phyloP scores from a whole-genome alignment of 192 early-diverging fungal genomes.

The Backusella tarrabulga region DNA sequence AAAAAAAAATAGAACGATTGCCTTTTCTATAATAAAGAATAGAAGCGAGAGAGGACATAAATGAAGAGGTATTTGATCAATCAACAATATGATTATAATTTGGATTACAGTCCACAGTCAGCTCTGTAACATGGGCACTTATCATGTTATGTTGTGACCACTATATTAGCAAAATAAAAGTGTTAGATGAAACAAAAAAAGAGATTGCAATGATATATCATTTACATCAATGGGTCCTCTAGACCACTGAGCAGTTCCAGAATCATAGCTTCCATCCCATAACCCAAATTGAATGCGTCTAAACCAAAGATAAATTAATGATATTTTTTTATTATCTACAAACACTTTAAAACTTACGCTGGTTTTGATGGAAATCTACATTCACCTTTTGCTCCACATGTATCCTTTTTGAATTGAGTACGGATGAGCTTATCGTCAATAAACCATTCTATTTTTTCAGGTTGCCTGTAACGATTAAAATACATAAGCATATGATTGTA shows the following conservation, averaged over 20 bases:
- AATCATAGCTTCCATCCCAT: constrained; percentile 51
- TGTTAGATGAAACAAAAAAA: neutral
- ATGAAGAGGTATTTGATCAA: neutral
- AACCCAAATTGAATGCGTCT: constrained; percentile 50
- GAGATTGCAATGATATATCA: neutral
- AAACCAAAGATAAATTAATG: neutral
- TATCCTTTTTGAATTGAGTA: constrained; percentile 31
- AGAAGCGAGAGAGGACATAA: neutral
- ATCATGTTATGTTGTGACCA: constrained; percentile 6
- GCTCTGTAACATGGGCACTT: constrained; percentile 15
- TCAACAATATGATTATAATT: constrained; percentile 6
- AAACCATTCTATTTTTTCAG: constrained; percentile 46
- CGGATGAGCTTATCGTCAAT: constrained; percentile 45
- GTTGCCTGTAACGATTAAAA: constrained; percentile 16
- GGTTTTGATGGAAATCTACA: constrained; percentile 45
- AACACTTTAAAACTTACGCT: constrained; percentile 16
- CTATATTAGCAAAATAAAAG: neutral
- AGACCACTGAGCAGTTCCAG: constrained; percentile 38
- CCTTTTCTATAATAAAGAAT: neutral
- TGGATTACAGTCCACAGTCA: constrained; percentile 24
- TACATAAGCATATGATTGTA: neutral
- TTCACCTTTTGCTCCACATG: constrained; percentile 18
- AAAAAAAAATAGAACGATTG: neutral
- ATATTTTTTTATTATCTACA: neutral
- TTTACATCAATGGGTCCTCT: constrained; percentile 32